Percentiles rank a stretch among this genome's conserved stretches.
Evolutionary conservation across 495 filamentous ascomycete genomes (phyloP).

Genomic region (Xylaria nigripes): DNA sequence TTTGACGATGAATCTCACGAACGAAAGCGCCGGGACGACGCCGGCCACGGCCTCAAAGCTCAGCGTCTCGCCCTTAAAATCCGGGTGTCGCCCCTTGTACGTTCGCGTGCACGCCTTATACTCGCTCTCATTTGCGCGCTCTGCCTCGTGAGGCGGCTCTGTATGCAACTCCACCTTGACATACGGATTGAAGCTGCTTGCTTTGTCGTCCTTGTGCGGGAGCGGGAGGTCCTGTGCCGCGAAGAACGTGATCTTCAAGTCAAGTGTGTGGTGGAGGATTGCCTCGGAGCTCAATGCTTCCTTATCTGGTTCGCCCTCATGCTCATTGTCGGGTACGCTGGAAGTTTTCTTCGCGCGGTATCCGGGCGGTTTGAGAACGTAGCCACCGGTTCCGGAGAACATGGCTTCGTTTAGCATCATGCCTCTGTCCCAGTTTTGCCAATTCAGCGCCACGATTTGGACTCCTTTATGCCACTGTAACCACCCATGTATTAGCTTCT

Average conservation of each 20-base stretch:
- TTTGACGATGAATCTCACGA: slow-evolving; percentile 79
- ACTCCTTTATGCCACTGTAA: slow-evolving; percentile 70
- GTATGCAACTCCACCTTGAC: slow-evolving; percentile 78
- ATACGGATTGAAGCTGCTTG: slow-evolving; percentile 62
- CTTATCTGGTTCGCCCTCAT: neutral
- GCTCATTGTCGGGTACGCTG: neutral
- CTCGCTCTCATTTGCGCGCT: slow-evolving; percentile 46
- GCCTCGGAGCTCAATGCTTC: slow-evolving; percentile 8
- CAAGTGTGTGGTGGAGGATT: slow-evolving; percentile 40
- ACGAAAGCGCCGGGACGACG: slow-evolving; percentile 70
- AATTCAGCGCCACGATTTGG: slow-evolving; percentile 89
- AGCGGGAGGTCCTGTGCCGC: slow-evolving; percentile 52
- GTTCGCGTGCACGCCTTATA: slow-evolving; percentile 64
- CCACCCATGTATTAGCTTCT: neutral
- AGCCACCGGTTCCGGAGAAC: slow-evolving; percentile 75
- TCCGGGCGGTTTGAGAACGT: slow-evolving; percentile 71
- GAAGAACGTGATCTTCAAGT: slow-evolving; percentile 46
- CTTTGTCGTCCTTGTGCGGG: slow-evolving; percentile 44
- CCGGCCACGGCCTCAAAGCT: slow-evolving; percentile 52
- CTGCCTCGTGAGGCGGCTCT: slow-evolving; percentile 42
- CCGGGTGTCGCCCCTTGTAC: slow-evolving; percentile 53
- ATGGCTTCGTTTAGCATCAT: slow-evolving; percentile 96
- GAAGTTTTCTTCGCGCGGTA: slow-evolving; percentile 26
- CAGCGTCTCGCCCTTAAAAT: slow-evolving; percentile 58
- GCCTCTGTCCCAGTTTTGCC: slow-evolving; percentile 83